A percentile compares a stretch with the other conserved stretches of the same genome.
These are phyloP conservation scores for Eutypa lata DNA, from an alignment of 2,329 filamentous ascomycete species.

Conservation along the genomic window DNA sequence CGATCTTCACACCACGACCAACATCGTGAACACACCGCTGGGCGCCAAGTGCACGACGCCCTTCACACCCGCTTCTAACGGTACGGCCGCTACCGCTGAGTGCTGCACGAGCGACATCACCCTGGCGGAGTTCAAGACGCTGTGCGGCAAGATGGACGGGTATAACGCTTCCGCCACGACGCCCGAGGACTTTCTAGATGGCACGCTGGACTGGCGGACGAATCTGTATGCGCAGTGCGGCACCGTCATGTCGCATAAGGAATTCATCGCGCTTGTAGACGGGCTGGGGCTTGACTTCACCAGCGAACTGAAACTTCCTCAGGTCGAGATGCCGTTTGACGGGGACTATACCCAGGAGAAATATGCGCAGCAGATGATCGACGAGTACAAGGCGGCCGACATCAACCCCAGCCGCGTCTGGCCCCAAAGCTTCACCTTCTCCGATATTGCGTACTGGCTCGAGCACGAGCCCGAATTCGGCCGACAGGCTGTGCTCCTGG, in stretches of 20 bases:
- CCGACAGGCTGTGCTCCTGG: slow-evolving; percentile 61
- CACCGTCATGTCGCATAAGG: slow-evolving; percentile 57
- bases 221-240: slow-evolving; percentile 64
- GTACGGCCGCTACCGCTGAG: slow-evolving; percentile 53
- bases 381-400: slow-evolving; percentile 52
- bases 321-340: slow-evolving; percentile 68
- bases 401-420: slow-evolving; percentile 55
- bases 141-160: slow-evolving; percentile 71
- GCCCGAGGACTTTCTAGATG: slow-evolving; percentile 53
- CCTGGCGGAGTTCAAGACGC: slow-evolving; percentile 61
- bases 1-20: slow-evolving; percentile 66
- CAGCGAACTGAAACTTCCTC: slow-evolving; percentile 64
- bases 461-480: slow-evolving; percentile 58
- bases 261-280: slow-evolving; percentile 60
- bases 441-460: slow-evolving; percentile 66
- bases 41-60: slow-evolving; percentile 61
- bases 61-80: slow-evolving; percentile 54
- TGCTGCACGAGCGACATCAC: slow-evolving; percentile 74
- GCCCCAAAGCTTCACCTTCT: slow-evolving; percentile 64
- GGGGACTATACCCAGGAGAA: slow-evolving; percentile 61
- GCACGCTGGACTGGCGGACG: slow-evolving; percentile 60
- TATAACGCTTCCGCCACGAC: slow-evolving; percentile 57
- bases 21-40: slow-evolving; percentile 61
- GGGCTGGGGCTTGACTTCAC: slow-evolving; percentile 60
- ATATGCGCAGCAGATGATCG: slow-evolving; percentile 63